phyloP scores from a whole-genome alignment of 1,139 yeast species.

The Nematodospora anomalae region DNA sequence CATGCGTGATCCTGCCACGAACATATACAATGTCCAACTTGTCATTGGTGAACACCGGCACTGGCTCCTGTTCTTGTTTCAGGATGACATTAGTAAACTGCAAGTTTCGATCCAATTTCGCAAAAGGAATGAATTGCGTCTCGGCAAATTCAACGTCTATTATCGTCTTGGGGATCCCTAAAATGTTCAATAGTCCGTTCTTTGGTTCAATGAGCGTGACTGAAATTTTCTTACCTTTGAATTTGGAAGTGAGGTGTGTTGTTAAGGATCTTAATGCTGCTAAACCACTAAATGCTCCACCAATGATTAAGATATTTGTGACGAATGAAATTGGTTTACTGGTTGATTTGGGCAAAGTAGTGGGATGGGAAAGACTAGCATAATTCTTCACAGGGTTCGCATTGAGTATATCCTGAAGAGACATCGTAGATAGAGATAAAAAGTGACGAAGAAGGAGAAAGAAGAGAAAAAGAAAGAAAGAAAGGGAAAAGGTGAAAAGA shows the following conservation, averaged over 20 bases:
- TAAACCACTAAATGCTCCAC: slow-evolving; percentile 55
- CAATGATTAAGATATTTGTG: slow-evolving; percentile 46
- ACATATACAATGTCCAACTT: slow-evolving; percentile 27
- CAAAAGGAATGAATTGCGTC: slow-evolving; percentile 40
- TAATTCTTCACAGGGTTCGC: not conserved
- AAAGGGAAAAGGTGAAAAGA: too few species aligned
- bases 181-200: slow-evolving; percentile 50
- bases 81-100: slow-evolving; percentile 30
- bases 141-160: slow-evolving; percentile 48
- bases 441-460: too few species aligned
- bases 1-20: slow-evolving; percentile 40
- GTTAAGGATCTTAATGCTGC: slow-evolving; percentile 41
- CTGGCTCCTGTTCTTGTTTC: slow-evolving; percentile 16
- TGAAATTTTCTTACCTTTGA: slow-evolving; percentile 22
- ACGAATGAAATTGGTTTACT: slow-evolving; percentile 14
- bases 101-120: slow-evolving; percentile 31
- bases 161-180: slow-evolving; percentile 52
- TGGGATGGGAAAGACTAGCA: slow-evolving; percentile 10
- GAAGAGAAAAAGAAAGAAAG: too few species aligned
- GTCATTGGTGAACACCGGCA: slow-evolving; percentile 1
- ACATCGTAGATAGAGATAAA: too few species aligned
- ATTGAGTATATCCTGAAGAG: not conserved
- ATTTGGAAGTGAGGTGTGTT: slow-evolving; percentile 21
- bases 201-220: slow-evolving; percentile 51
- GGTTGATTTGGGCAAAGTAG: slow-evolving; percentile 8